phyloP scores from a whole-genome alignment of 2,329 filamentous ascomycete genomes.

The Diplodia sapinea region DNA sequence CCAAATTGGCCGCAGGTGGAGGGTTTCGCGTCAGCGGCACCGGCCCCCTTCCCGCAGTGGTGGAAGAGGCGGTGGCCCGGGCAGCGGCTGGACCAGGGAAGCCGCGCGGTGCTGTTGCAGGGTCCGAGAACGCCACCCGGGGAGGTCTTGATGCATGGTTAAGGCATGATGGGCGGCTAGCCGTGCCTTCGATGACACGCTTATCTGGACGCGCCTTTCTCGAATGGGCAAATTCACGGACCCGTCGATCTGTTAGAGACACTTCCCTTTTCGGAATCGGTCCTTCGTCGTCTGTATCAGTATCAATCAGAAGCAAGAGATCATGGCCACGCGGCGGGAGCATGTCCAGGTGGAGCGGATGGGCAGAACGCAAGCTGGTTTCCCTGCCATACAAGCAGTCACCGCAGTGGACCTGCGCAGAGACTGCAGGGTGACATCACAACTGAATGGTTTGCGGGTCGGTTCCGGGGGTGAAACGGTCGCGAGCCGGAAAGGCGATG shows the following conservation, averaged over 20 bases:
- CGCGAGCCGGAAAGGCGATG: constrained; percentile 11
- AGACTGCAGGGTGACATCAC: constrained; percentile 25
- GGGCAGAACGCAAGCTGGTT: not conserved
- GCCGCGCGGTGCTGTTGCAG: constrained; percentile 4
- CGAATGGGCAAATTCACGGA: constrained; percentile 15
- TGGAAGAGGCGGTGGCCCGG: constrained; percentile 7
- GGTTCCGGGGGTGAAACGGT: constrained; percentile 24
- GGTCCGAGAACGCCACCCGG: constrained; percentile 12
- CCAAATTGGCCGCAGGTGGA: constrained; percentile 24
- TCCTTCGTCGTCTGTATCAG: not conserved
- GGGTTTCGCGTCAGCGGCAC: constrained; percentile 28
- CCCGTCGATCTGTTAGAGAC: constrained; percentile 18
- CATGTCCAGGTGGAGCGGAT: not conserved
- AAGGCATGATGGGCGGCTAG: constrained; percentile 21
- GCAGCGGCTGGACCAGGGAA: constrained; percentile 19
- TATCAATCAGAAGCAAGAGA: not conserved
- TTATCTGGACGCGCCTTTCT: constrained; percentile 9
- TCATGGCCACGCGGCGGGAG: not conserved
- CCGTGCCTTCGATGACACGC: constrained; percentile 6
- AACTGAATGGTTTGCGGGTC: constrained; percentile 18
- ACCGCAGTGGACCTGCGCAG: not conserved
- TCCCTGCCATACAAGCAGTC: not conserved
- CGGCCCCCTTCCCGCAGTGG: constrained; percentile 5
- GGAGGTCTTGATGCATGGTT: constrained; percentile 12
- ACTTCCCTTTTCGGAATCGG: constrained; percentile 1